Percentiles rank a stretch among this genome's conserved stretches.
Evolutionary conservation across 768 basidiomycete species (phyloP).

Genomic region (Plicaturopsis crispa): DNA sequence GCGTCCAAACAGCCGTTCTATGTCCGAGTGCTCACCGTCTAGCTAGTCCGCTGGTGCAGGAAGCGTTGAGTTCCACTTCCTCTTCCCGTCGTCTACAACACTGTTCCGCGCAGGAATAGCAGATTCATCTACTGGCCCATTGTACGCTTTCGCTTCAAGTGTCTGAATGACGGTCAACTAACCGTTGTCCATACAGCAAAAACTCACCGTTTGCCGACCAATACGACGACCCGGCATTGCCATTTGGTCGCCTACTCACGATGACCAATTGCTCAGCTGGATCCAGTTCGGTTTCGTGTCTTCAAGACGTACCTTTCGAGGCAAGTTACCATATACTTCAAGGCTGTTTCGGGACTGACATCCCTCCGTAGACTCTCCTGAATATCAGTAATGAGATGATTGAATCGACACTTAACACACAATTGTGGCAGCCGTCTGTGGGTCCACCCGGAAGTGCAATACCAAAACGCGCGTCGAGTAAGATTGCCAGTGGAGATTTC

Average conservation of each 20-base stretch:
- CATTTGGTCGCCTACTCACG: slow-evolving; percentile 37
- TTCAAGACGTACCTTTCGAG: slow-evolving; percentile 37
- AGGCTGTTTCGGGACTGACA: background rate
- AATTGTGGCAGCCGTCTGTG: slow-evolving; percentile 51
- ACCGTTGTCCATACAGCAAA: slow-evolving; percentile 29
- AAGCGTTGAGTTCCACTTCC: slow-evolving; percentile 38
- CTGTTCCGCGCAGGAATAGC: slow-evolving; percentile 47
- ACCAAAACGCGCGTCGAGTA: slow-evolving; percentile 34
- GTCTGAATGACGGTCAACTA: background rate
- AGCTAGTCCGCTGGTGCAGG: slow-evolving; percentile 44
- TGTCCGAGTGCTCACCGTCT: slow-evolving; percentile 1
- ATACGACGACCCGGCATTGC: slow-evolving; percentile 44
- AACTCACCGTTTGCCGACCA: slow-evolving; percentile 35
- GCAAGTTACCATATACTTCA: slow-evolving; percentile 15
- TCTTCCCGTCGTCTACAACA: slow-evolving; percentile 27
- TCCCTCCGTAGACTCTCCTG: slow-evolving; percentile 33
- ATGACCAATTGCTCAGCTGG: slow-evolving; percentile 39
- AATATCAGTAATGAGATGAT: slow-evolving; percentile 42
- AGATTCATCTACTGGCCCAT: slow-evolving; percentile 46
- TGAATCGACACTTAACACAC: slow-evolving; percentile 33
- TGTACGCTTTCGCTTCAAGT: slow-evolving; percentile 15
- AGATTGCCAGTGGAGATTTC: slow-evolving; percentile 40
- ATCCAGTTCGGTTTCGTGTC: slow-evolving; percentile 30
- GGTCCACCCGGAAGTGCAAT: slow-evolving; percentile 44
- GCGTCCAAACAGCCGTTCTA: background rate